phyloP scores from a whole-genome alignment of 345 rosid genomes.

The Aquilaria malaccensis region DNA sequence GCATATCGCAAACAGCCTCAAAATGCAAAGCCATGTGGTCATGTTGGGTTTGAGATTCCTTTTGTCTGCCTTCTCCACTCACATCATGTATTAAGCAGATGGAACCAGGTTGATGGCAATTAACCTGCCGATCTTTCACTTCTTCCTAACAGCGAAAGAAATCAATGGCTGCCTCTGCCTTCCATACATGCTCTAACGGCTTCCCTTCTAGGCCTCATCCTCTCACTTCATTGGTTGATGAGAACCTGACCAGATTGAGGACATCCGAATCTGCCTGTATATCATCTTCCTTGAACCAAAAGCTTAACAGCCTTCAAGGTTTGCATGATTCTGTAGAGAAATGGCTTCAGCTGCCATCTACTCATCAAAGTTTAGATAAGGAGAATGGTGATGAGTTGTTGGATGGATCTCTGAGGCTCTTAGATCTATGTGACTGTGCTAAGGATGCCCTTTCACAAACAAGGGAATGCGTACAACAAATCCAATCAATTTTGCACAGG shows the following conservation, averaged over 20 bases:
- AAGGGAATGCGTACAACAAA: constrained; percentile 18
- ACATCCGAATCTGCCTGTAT: constrained; percentile 13
- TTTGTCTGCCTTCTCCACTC: not conserved
- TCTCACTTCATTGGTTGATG: constrained; percentile 12
- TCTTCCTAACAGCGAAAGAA: constrained; percentile 4
- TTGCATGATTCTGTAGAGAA: constrained; percentile 24
- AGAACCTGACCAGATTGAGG: constrained; percentile 7
- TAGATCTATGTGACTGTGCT: constrained; percentile 22
- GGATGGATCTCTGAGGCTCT: constrained; percentile 26
- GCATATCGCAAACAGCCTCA: not conserved
- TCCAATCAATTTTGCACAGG: constrained; percentile 21
- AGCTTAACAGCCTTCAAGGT: constrained; percentile 17
- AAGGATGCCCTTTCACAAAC: constrained; percentile 29
- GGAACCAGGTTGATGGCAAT: not conserved
- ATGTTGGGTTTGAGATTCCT: not conserved
- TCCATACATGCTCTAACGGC: constrained; percentile 42
- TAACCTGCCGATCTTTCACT: not conserved
- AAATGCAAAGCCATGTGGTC: not conserved
- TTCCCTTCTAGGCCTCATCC: constrained; percentile 26
- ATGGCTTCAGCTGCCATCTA: constrained; percentile 17
- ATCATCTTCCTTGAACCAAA: constrained; percentile 18
- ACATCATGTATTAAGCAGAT: constrained; percentile 3
- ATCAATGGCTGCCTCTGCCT: constrained; percentile 29
- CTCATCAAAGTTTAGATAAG: constrained; percentile 16
- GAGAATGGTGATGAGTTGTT: constrained; percentile 20